Evolutionary conservation across 2,329 filamentous ascomycete genomes (phyloP).

Genomic region (Zarea fungicola): DNA sequence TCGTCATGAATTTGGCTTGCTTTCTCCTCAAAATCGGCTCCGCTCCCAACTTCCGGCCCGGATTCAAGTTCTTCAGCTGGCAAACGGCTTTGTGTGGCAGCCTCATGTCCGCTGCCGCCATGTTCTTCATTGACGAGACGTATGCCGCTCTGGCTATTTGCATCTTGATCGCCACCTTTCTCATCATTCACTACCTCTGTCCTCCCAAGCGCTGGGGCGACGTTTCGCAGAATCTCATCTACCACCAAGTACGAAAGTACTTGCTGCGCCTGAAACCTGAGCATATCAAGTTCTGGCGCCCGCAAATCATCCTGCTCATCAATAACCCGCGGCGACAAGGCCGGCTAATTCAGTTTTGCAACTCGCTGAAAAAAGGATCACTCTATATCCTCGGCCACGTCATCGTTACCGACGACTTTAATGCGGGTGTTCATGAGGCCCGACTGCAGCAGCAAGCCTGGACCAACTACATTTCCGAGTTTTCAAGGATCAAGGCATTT

Average conservation of each 20-base stretch:
- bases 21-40: constrained; percentile 83
- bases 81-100: constrained; percentile 72
- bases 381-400: constrained; percentile 84
- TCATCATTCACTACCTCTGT: constrained; percentile 79
- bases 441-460: constrained; percentile 75
- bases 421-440: constrained; percentile 71
- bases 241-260: constrained; percentile 81
- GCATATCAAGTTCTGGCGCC: constrained; percentile 91
- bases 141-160: constrained; percentile 73
- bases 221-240: constrained; percentile 84
- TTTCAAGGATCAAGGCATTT: constrained; percentile 81
- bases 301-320: constrained; percentile 78
- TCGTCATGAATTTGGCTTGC: constrained; percentile 82
- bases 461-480: constrained; percentile 79
- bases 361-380: constrained; percentile 82
- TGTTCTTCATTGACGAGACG: constrained; percentile 85
- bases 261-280: constrained; percentile 76
- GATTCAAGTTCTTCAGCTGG: constrained; percentile 86
- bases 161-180: constrained; percentile 69
- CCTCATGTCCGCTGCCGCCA: constrained; percentile 69
- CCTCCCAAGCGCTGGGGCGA: constrained; percentile 88
- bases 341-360: constrained; percentile 84
- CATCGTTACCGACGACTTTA: constrained; percentile 80
- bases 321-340: constrained; percentile 79
- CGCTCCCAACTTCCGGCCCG: constrained; percentile 82